Percentiles rank a stretch among this genome's conserved stretches.
Conservation (phyloP, 2,329 filamentous ascomycete genomes). For the Alternaria angustiovoidea region DNA sequence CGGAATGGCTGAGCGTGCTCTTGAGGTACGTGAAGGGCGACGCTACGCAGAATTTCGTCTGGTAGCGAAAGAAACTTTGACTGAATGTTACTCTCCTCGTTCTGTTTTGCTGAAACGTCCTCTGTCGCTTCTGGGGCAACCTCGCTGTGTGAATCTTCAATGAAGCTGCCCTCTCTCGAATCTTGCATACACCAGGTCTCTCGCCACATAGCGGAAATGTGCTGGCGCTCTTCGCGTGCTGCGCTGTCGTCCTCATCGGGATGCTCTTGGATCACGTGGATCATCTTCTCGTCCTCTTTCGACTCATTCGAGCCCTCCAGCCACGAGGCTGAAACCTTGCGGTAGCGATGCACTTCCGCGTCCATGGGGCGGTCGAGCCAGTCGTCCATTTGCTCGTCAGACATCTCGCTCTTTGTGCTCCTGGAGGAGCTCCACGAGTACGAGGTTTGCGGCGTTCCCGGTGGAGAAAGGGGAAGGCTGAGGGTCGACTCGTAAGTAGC, state of each 20-base stretch:
- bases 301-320: neutral
- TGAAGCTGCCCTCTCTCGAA: neutral
- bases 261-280: constrained; percentile 17
- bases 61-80: neutral
- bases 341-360: constrained; percentile 26
- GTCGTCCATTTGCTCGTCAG: constrained; percentile 30
- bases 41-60: neutral
- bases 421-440: constrained; percentile 11
- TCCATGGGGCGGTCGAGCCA: constrained; percentile 29
- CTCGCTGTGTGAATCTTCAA: neutral
- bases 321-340: constrained; percentile 15
- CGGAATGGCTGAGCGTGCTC: constrained; percentile 2
- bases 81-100: neutral
- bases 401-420: constrained; percentile 22
- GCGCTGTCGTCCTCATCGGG: constrained; percentile 9
- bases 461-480: constrained; percentile 5
- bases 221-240: neutral
- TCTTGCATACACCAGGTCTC: constrained; percentile 15
- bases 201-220: constrained; percentile 8
- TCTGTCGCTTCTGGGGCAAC: neutral
- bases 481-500: constrained; percentile 12
- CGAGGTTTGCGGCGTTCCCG: constrained; percentile 12
- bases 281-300: constrained; percentile 7
- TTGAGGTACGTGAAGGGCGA: constrained; percentile 1
- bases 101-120: neutral